Percentiles rank a stretch among this genome's conserved stretches.
Conservation (phyloP, 345 rosid genomes). For the Hibiscus tridactylites region DNA sequence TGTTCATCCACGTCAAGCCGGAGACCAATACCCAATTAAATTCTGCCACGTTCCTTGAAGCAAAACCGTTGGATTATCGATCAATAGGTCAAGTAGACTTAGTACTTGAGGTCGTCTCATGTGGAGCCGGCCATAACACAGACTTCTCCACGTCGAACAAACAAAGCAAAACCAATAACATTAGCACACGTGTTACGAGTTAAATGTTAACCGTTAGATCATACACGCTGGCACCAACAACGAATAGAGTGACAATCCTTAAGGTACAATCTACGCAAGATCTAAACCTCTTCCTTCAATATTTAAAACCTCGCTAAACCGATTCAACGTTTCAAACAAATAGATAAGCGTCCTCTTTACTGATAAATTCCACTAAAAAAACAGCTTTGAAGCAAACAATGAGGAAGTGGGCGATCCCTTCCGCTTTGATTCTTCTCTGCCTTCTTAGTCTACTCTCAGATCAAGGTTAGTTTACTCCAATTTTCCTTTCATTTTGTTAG, state of each 20-base stretch:
- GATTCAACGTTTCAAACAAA: background rate
- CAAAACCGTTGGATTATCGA: conserved; percentile 12
- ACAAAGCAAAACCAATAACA: conserved; percentile 20
- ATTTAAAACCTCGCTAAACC: background rate
- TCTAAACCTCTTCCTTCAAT: conserved; percentile 5
- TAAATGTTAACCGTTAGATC: conserved; percentile 24
- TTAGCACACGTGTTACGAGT: background rate
- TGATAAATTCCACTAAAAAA: background rate
- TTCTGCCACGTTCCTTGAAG: conserved; percentile 18
- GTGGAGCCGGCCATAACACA: conserved; percentile 16
- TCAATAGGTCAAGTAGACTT: conserved; percentile 6
- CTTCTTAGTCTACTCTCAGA: conserved; percentile 66
- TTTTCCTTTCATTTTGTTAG: background rate
- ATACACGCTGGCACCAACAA: conserved; percentile 27
- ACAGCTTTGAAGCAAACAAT: conserved; percentile 22
- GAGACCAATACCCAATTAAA: conserved; percentile 5
- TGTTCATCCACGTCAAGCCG: background rate
- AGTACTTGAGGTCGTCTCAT: background rate
- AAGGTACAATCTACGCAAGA: background rate
- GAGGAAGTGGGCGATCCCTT: conserved; percentile 94
- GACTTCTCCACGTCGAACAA: conserved; percentile 51
- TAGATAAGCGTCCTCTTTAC: background rate
- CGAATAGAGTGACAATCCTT: background rate
- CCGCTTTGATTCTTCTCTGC: conserved; percentile 63
- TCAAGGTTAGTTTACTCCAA: conserved; percentile 47